Conservation (phyloP, 2,329 filamentous ascomycete genomes). For the Camillea tinctor region DNA sequence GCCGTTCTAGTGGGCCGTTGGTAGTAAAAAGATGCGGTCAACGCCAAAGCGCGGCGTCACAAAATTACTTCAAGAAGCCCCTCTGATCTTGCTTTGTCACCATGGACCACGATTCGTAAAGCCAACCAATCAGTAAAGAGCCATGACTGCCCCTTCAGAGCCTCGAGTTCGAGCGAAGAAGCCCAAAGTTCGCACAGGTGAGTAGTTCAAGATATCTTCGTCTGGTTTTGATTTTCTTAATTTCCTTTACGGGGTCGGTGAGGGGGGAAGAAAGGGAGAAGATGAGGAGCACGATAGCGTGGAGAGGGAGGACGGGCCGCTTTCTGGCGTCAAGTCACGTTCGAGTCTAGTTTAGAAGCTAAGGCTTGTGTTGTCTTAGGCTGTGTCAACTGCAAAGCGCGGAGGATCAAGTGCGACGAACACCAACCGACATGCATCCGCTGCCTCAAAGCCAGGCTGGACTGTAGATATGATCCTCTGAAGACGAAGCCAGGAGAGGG, state of each 20-base stretch:
- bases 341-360: background rate
- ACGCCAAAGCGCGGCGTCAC: background rate
- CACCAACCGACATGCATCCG: constrained; percentile 12
- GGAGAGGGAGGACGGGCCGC: background rate
- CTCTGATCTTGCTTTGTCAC: background rate
- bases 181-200: constrained; percentile 21
- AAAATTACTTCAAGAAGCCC: background rate
- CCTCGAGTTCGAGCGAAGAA: constrained; percentile 15
- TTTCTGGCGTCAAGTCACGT: background rate
- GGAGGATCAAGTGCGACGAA: constrained; percentile 21
- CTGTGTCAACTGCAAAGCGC: constrained; percentile 17
- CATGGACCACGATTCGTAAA: constrained; percentile 4
- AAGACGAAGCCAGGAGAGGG: background rate
- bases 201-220: background rate
- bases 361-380: constrained; percentile 2
- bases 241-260: too few relatives aligned
- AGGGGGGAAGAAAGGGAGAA: too few relatives aligned
- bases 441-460: constrained; percentile 12
- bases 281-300: too few relatives aligned
- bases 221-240: too few relatives aligned
- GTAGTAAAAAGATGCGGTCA: background rate
- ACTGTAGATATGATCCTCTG: constrained; percentile 11
- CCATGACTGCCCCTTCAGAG: constrained; percentile 18
- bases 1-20: background rate
- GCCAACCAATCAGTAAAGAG: constrained; percentile 3